Conservation (phyloP, 371 early-diverging fungal species). For the Mycotypha africana region DNA sequence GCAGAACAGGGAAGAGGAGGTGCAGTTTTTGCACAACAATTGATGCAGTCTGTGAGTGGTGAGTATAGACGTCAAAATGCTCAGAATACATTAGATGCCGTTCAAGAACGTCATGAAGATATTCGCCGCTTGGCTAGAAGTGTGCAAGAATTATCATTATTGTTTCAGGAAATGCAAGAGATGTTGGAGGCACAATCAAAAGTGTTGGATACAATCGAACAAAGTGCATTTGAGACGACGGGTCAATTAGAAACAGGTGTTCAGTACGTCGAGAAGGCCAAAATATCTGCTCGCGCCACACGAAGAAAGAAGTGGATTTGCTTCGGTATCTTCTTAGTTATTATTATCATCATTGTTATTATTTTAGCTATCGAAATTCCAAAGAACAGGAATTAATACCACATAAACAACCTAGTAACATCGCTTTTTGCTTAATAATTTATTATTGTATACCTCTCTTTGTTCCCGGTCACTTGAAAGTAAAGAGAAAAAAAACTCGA, state of each 20-base stretch:
- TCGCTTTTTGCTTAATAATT: too few relatives aligned
- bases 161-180: conserved; percentile 44
- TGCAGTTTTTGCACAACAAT: conserved; percentile 42
- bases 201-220: conserved; percentile 37
- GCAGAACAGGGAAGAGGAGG: conserved; percentile 39
- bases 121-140: conserved; percentile 39
- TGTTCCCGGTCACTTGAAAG: too few relatives aligned
- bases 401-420: too few relatives aligned
- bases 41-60: conserved; percentile 31
- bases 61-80: conserved; percentile 39
- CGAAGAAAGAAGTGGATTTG: conserved; percentile 49
- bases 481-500: too few relatives aligned
- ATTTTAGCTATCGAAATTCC: conserved; percentile 17
- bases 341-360: conserved; percentile 40
- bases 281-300: conserved; percentile 27
- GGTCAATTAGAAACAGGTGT: conserved; percentile 31
- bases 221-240: conserved; percentile 27
- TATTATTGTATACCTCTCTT: too few relatives aligned
- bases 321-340: conserved; percentile 34
- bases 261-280: conserved; percentile 27
- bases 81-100: conserved; percentile 40
- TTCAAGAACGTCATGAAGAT: conserved; percentile 47
- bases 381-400: conserved; percentile 1
- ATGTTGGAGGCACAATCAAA: conserved; percentile 37
- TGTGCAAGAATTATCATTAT: conserved; percentile 33